Conservation (phyloP, 192 early-diverging fungal genomes). For the Funneliformis geosporum region DNA sequence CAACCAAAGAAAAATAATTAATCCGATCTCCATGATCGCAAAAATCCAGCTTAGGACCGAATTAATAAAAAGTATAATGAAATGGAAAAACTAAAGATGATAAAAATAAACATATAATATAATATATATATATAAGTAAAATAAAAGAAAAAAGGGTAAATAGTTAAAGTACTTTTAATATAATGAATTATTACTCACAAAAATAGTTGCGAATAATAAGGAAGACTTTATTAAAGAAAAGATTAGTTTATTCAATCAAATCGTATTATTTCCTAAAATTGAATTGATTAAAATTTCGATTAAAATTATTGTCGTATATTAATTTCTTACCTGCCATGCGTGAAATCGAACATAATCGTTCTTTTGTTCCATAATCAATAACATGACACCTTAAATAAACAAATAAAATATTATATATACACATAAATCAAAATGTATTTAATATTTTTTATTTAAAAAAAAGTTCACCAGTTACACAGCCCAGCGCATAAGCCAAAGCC, state of each 20-base stretch:
- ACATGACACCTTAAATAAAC: slow-evolving; percentile 55
- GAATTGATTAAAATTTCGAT: background rate
- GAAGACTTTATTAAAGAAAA: background rate
- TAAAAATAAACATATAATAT: too few species aligned
- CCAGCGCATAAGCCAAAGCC: slow-evolving; percentile 65
- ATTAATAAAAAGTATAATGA: slow-evolving; percentile 54
- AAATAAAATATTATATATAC: background rate
- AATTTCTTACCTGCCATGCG: slow-evolving; percentile 59
- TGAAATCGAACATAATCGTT: slow-evolving; percentile 75
- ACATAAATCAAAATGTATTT: too few species aligned
- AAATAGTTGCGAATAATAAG: background rate
- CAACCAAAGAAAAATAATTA: slow-evolving; percentile 50
- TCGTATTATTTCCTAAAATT: background rate
- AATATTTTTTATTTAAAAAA: background rate
- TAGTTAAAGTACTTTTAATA: background rate
- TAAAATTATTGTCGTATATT: background rate
- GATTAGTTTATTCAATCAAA: background rate
- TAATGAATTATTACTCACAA: background rate
- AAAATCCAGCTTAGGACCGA: slow-evolving; percentile 48
- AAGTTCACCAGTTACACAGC: slow-evolving; percentile 51
- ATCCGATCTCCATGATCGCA: slow-evolving; percentile 43
- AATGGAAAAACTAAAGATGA: slow-evolving; percentile 43
- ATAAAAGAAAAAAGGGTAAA: slow-evolving; percentile 19
- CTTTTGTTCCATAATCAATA: slow-evolving; percentile 73
- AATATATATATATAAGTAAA: too few species aligned